phyloP scores from a whole-genome alignment of 2,329 filamentous ascomycete species.

The Verruconis gallopava region DNA sequence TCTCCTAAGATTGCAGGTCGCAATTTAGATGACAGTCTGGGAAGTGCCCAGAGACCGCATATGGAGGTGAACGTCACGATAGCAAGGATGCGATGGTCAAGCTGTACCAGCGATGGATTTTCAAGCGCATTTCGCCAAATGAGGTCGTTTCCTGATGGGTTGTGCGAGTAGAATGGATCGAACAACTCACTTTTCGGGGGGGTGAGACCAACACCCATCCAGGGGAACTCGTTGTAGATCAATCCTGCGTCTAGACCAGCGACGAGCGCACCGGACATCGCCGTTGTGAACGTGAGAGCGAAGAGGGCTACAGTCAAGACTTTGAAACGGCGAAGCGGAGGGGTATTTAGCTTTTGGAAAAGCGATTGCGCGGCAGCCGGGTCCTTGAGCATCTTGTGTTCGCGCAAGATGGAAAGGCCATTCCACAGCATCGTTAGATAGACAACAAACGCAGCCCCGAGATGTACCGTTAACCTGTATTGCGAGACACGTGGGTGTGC shows the following conservation, averaged over 20 bases:
- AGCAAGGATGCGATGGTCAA: slow-evolving; percentile 88
- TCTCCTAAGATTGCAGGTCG: slow-evolving; percentile 31
- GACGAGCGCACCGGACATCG: slow-evolving; percentile 86
- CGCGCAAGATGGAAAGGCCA: slow-evolving; percentile 70
- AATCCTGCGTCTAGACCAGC: slow-evolving; percentile 90
- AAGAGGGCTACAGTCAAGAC: slow-evolving; percentile 58
- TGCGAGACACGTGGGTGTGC: slow-evolving; percentile 87
- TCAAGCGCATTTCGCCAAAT: slow-evolving; percentile 98
- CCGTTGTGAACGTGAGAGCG: slow-evolving; percentile 71
- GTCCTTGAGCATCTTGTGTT: slow-evolving; percentile 50
- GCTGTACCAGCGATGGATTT: slow-evolving; percentile 89
- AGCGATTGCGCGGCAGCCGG: slow-evolving; percentile 49
- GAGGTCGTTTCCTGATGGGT: slow-evolving; percentile 64
- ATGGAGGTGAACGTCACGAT: slow-evolving; percentile 77
- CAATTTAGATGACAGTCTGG: slow-evolving; percentile 47
- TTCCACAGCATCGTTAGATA: slow-evolving; percentile 92
- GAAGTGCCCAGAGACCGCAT: slow-evolving; percentile 67
- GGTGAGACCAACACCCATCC: slow-evolving; percentile 74
- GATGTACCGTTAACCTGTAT: slow-evolving; percentile 80
- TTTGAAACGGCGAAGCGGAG: slow-evolving; percentile 45
- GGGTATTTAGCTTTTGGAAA: slow-evolving; percentile 46
- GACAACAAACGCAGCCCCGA: slow-evolving; percentile 81
- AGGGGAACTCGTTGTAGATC: slow-evolving; percentile 98
- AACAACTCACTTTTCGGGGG: slow-evolving; percentile 76
- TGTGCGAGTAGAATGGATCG: slow-evolving; percentile 72